Base-by-base conservation (phyloP, 176 grass and related monocot genomes). In the Dendrocalamus sinicus region DNA sequence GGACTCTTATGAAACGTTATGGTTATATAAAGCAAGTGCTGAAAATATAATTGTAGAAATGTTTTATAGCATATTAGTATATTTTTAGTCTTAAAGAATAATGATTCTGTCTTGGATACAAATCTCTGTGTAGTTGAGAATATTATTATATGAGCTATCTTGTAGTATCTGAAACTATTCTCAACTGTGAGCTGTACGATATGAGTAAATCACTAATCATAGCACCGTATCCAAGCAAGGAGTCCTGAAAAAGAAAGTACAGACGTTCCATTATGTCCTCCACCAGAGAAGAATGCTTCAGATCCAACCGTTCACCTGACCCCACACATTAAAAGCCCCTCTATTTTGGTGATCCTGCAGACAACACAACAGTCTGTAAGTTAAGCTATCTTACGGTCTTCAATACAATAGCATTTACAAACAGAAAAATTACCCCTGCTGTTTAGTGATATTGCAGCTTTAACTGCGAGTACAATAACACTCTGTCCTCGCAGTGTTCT, bases 281-380 rank as follows among this genome's bases (percentile, higher is more conserved):
- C 44, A 83, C 9, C 9, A 23, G 52, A 65, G 17, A 6, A 73
- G 87, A 73, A 73, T 67, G 47, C 59, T 67, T 89, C 39, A 57
- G 67, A 84, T 73, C 48, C 9, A 65, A 54, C 75, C 10, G 35
- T 51, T 58, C 64, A 28, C 47, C 72, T 85, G 66, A 54, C 10
- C 75, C 65, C 46, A 35, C n/a, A 46, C 53, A 76, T 64, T 73
- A 39, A 17, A 89, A 86, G 37, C n/a, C 40, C 6, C 60, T 85
- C 43, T 17, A 26, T 37, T 62, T 76, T 45, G 64, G 71, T 26
- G 77, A 76, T 70, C 47, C n/a, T 86, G 23, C 68, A 62, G 61
- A 32, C 71, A 77, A 0, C 72, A 51, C 41, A 77, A 23, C 60
- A 48, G 7, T 57, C 1, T 70, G 52, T 78, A 58, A 40, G 46